These are phyloP conservation scores for Pleurotus pulmonarius DNA, from an alignment of 768 basidiomycete species.

Conservation along the genomic window DNA sequence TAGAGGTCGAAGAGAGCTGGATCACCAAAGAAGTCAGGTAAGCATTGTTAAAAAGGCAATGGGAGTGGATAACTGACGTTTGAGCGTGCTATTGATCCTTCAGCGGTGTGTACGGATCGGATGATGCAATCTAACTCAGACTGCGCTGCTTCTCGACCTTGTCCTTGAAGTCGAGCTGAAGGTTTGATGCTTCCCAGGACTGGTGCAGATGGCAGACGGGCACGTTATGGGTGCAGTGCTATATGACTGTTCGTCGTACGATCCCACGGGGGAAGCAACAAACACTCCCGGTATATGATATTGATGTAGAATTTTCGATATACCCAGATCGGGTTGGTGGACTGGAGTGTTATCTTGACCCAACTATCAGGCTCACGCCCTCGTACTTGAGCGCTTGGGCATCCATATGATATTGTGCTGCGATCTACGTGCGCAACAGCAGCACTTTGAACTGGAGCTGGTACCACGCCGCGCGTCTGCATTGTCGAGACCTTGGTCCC, in stretches of 20 bases:
- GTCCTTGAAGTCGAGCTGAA: neutral
- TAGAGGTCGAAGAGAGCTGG: neutral
- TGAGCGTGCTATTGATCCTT: neutral
- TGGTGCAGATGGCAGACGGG: neutral
- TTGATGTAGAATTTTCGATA: slow-evolving; percentile 1
- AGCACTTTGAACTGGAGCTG: no score
- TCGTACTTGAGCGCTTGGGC: neutral
- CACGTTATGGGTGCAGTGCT: neutral
- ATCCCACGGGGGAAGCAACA: neutral
- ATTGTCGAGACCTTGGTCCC: neutral
- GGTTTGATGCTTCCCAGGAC: slow-evolving; percentile 6
- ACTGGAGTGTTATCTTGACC: neutral
- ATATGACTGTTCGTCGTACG: neutral
- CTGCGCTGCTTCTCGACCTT: neutral
- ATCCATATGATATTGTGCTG: neutral
- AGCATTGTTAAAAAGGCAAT: slow-evolving; percentile 2
- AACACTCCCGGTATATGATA: neutral
- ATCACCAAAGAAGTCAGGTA: neutral
- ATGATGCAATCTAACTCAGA: neutral
- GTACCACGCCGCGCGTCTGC: neutral
- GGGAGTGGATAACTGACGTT: slow-evolving; percentile 2
- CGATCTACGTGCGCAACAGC: neutral
- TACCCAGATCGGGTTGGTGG: neutral
- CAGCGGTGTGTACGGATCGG: slow-evolving; percentile 4
- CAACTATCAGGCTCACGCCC: neutral